A percentile compares a stretch with the other conserved stretches of the same genome.
phyloP scores from a whole-genome alignment of 148 eudicot species.

The Rhododendron henanense region DNA sequence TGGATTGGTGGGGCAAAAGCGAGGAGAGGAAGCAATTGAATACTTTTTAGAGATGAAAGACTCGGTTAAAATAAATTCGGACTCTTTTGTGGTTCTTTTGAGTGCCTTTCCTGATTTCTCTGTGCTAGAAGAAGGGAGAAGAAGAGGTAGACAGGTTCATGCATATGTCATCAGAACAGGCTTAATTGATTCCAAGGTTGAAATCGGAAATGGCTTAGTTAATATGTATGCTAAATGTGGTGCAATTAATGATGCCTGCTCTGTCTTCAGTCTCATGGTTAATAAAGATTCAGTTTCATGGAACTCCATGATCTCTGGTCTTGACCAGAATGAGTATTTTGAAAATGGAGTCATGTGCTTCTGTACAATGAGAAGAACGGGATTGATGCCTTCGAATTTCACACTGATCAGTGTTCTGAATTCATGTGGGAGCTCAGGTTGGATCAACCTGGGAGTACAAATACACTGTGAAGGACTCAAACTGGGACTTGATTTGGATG shows the following conservation, averaged over 20 bases:
- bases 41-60: slow-evolving; percentile 46
- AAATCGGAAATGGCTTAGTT: slow-evolving; percentile 55
- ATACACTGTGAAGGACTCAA: slow-evolving; percentile 67
- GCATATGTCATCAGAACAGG: slow-evolving; percentile 57
- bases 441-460: slow-evolving; percentile 56
- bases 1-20: slow-evolving; percentile 65
- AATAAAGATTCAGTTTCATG: slow-evolving; percentile 24
- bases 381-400: slow-evolving; percentile 50
- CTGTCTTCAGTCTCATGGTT: slow-evolving; percentile 51
- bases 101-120: slow-evolving; percentile 61
- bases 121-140: slow-evolving; percentile 45
- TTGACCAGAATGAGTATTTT: slow-evolving; percentile 61
- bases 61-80: slow-evolving; percentile 44
- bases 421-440: slow-evolving; percentile 72
- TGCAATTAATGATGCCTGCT: slow-evolving; percentile 40
- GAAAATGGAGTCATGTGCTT: slow-evolving; percentile 54
- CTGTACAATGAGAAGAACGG: slow-evolving; percentile 49
- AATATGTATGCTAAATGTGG: slow-evolving; percentile 83
- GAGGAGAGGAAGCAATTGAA: slow-evolving; percentile 57
- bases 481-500: slow-evolving; percentile 60
- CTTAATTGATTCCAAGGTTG: slow-evolving; percentile 38
- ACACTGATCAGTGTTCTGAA: slow-evolving; percentile 73
- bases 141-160: slow-evolving; percentile 62
- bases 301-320: slow-evolving; percentile 27
- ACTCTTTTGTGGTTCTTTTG: slow-evolving; percentile 64